phyloP scores from a whole-genome alignment of 495 filamentous ascomycete species.

The Aspergillus heteromorphus region DNA sequence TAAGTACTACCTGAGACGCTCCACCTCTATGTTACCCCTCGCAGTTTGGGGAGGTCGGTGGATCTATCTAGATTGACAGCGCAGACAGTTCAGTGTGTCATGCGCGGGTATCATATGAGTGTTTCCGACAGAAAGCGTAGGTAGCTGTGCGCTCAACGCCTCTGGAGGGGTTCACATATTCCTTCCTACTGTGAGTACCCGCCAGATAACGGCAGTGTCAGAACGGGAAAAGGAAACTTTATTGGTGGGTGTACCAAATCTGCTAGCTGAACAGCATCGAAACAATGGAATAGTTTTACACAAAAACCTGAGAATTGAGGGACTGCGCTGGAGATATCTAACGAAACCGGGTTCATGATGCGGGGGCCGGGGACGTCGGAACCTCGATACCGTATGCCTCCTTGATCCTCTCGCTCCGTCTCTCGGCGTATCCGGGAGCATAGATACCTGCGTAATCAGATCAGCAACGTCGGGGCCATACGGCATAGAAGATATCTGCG shows the following conservation, averaged over 20 bases:
- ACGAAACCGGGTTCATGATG: constrained; percentile 34
- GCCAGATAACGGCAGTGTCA: not conserved
- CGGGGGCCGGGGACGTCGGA: constrained; percentile 35
- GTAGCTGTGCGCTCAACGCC: not conserved
- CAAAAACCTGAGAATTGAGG: constrained; percentile 23
- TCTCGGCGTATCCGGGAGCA: constrained; percentile 79
- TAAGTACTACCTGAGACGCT: not conserved
- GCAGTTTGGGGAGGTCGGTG: not conserved
- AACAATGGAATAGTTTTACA: constrained; percentile 42
- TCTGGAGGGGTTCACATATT: not conserved
- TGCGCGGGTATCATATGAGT: not conserved
- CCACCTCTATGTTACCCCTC: not conserved
- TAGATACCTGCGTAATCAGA: constrained; percentile 58
- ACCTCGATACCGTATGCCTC: constrained; percentile 89
- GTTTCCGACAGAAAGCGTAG: not conserved
- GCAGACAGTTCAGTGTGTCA: not conserved
- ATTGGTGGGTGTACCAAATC: constrained; percentile 23
- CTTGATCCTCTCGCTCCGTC: constrained; percentile 77
- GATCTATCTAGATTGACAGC: not conserved
- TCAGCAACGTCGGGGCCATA: constrained; percentile 20
- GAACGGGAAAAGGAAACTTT: constrained; percentile 9
- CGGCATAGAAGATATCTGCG: not conserved
- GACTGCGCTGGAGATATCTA: constrained; percentile 13
- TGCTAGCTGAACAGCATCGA: constrained; percentile 33
- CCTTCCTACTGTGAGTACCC: not conserved